Conservation (phyloP, 371 early-diverging fungal genomes). For the Massospora cicadina region DNA sequence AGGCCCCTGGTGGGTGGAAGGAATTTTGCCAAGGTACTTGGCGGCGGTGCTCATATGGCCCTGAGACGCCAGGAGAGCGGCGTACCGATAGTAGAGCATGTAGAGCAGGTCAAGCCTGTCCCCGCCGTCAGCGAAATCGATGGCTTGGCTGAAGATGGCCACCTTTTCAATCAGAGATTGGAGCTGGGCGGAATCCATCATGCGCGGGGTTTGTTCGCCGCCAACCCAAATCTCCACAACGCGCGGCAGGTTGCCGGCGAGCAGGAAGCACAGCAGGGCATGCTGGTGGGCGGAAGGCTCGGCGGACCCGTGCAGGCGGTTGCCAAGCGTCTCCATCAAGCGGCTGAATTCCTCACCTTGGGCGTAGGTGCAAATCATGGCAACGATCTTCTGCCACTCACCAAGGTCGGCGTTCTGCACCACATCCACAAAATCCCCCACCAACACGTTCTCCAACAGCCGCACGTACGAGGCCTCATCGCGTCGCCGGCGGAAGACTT, state of each 20-base stretch:
- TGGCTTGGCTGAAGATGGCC: conserved; percentile 75
- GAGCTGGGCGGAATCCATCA: conserved; percentile 30
- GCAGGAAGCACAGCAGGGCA: conserved; percentile 77
- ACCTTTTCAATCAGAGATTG: conserved; percentile 80
- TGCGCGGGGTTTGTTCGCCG: conserved; percentile 17
- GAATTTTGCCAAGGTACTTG: conserved; percentile 53
- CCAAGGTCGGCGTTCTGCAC: conserved; percentile 53
- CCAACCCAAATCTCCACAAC: conserved; percentile 74
- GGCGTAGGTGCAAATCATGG: conserved; percentile 82
- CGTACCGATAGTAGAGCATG: conserved; percentile 73
- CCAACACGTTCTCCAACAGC: conserved; percentile 57
- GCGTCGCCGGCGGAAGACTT: conserved; percentile 60
- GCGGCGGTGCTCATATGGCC: conserved; percentile 56
- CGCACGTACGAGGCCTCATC: conserved; percentile 56
- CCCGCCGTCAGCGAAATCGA: conserved; percentile 43
- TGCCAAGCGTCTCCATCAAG: conserved; percentile 49
- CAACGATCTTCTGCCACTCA: conserved; percentile 86
- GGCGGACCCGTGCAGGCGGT: conserved; percentile 23
- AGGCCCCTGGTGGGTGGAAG: conserved; percentile 27
- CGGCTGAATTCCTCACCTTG: conserved; percentile 49
- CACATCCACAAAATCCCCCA: conserved; percentile 62
- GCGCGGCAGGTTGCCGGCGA: conserved; percentile 71
- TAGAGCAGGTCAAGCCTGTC: conserved; percentile 38
- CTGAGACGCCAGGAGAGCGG: conserved; percentile 50
- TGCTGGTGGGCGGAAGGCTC: conserved; percentile 21